A percentile compares a stretch with the other conserved stretches of the same genome.
Conservation (phyloP, 139 green algal species). For the Mesotaenium endlicherianum region DNA sequence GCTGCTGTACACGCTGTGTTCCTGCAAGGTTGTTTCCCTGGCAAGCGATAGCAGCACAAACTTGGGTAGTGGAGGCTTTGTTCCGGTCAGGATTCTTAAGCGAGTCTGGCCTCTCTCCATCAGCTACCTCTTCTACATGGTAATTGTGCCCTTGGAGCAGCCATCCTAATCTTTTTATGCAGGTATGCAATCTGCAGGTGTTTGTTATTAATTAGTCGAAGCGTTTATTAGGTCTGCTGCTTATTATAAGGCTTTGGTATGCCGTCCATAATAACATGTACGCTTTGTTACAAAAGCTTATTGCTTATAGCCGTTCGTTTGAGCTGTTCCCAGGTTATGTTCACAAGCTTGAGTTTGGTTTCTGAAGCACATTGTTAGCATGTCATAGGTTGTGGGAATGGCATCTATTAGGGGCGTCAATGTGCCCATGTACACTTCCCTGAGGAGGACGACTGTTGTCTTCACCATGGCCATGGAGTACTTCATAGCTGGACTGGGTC, state of each 20-base stretch:
- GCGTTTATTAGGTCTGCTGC: no score
- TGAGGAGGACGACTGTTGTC: constrained; percentile 50
- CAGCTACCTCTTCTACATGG: constrained; percentile 46
- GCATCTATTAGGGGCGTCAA: constrained; percentile 38
- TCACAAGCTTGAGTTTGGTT: neutral
- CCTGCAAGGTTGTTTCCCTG: neutral
- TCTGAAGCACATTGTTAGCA: neutral
- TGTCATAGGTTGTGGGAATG: constrained; percentile 50
- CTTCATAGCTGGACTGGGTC: constrained; percentile 15
- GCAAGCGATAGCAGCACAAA: neutral
- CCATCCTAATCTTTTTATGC: no score
- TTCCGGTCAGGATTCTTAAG: constrained; percentile 5
- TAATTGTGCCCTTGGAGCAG: no score
- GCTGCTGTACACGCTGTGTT: constrained; percentile 1
- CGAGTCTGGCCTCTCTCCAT: constrained; percentile 17
- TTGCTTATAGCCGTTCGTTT: no score
- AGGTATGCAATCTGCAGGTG: no score
- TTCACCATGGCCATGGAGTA: constrained; percentile 53
- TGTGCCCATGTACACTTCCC: constrained; percentile 56
- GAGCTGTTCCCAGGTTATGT: neutral
- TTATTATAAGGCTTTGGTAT: no score
- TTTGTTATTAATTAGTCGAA: no score
- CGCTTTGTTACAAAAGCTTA: no score
- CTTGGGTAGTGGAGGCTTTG: constrained; percentile 18
- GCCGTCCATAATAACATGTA: no score